Conservation (phyloP, 2,329 filamentous ascomycete species). For the Ustilaginoidea virens region DNA sequence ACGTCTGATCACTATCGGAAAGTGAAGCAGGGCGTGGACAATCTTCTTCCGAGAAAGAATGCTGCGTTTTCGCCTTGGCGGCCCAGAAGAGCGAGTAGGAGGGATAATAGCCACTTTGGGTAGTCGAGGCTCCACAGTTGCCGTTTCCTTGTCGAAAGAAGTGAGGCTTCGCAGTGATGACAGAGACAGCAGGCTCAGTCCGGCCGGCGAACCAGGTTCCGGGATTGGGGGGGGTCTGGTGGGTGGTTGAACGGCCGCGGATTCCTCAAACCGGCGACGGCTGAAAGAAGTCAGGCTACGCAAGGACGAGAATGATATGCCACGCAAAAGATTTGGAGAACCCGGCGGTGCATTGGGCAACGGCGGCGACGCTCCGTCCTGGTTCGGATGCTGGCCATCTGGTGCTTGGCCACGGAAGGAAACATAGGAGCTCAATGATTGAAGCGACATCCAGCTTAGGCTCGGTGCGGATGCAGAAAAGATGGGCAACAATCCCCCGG, state of each 20-base stretch:
- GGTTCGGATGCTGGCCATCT: background rate
- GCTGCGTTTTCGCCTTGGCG: constrained; percentile 1
- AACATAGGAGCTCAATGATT: background rate
- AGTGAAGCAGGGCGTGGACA: background rate
- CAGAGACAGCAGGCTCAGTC: constrained; percentile 1
- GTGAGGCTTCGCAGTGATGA: background rate
- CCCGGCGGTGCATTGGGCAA: background rate
- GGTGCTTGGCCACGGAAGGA: background rate
- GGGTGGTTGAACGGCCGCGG: background rate
- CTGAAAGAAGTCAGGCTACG: background rate
- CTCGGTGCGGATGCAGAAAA: constrained; percentile 1
- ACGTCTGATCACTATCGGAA: background rate
- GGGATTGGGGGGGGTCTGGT: background rate
- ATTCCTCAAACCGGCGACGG: background rate
- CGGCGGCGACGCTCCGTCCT: background rate
- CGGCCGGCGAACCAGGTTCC: background rate
- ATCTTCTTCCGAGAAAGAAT: background rate
- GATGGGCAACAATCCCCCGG: background rate
- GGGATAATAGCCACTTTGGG: background rate
- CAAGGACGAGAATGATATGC: background rate
- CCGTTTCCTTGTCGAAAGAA: background rate
- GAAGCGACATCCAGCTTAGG: constrained; percentile 1
- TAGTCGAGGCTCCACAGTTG: background rate
- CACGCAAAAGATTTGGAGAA: background rate
- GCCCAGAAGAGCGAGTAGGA: constrained; percentile 1